phyloP scores from a whole-genome alignment of 805 yeast genomes.

The Maudiozyma saulgeensis region DNA sequence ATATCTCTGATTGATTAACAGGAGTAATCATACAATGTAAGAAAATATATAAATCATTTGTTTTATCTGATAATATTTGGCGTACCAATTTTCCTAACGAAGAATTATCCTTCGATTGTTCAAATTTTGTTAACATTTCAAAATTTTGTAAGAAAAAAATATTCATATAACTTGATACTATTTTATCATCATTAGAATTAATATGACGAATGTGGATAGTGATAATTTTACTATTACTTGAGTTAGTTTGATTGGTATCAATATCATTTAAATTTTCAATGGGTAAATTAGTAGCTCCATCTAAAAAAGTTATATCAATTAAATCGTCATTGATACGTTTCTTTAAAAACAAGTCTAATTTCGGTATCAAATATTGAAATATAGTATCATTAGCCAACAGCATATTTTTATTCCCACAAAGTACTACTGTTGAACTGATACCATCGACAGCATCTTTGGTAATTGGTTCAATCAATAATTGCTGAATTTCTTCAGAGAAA shows the following conservation, averaged over 20 bases:
- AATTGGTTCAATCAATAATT: neutral
- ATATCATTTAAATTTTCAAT: neutral
- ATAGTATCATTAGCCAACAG: neutral
- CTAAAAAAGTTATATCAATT: neutral
- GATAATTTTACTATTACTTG: neutral
- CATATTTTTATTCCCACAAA: neutral
- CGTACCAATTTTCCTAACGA: neutral
- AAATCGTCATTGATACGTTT: neutral
- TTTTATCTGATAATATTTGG: neutral
- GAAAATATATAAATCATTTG: neutral
- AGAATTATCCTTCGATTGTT: neutral
- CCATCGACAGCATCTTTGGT: neutral
- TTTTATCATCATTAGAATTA: neutral
- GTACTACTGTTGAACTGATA: neutral
- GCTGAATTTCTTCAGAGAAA: neutral
- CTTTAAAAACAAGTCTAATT: neutral
- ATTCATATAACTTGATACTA: neutral
- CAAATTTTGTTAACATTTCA: neutral
- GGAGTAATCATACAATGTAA: neutral
- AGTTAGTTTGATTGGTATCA: neutral
- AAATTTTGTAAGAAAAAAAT: neutral
- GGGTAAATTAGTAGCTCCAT: neutral
- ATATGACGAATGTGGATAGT: neutral
- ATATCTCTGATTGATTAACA: slow-evolving; percentile 50
- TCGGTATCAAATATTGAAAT: neutral